Conservation (phyloP, 2,329 filamentous ascomycete species). For the Aspergillus amoenus region DNA sequence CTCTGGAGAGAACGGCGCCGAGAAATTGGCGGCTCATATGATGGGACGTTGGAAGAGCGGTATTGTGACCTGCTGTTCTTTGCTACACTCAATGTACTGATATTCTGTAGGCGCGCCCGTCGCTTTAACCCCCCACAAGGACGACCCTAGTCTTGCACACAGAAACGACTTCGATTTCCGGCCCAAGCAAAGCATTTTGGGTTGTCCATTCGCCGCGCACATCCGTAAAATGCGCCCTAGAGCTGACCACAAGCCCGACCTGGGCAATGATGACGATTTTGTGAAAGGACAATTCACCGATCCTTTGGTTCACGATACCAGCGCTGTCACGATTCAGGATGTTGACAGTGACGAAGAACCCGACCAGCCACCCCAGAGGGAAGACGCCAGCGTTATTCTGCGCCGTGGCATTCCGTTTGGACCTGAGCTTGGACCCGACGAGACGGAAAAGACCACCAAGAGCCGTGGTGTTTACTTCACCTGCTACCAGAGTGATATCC, state of each 20-base stretch:
- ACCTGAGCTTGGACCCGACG: conserved; percentile 37
- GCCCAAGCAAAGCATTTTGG: conserved; percentile 28
- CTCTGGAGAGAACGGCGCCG: not conserved
- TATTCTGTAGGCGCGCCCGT: conserved; percentile 32
- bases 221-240: conserved; percentile 50
- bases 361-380: not conserved
- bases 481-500: conserved; percentile 47
- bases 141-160: conserved; percentile 32
- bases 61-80: conserved; percentile 7
- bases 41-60: conserved; percentile 48
- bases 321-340: too few relatives aligned
- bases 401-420: conserved; percentile 49
- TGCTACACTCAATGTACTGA: not conserved
- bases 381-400: conserved; percentile 35
- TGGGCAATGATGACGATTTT: not conserved
- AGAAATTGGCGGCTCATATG: conserved; percentile 40
- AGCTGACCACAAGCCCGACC: conserved; percentile 26
- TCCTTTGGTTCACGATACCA: too few relatives aligned
- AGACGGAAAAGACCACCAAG: conserved; percentile 24
- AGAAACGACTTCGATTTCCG: conserved; percentile 43
- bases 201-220: conserved; percentile 49
- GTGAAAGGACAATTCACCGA: not conserved
- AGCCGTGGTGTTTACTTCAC: conserved; percentile 49
- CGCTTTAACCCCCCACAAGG: conserved; percentile 28
- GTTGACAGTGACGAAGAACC: too few relatives aligned